phyloP scores from a whole-genome alignment of 2,329 filamentous ascomycete species.

The Fusarium sarcochroum region DNA sequence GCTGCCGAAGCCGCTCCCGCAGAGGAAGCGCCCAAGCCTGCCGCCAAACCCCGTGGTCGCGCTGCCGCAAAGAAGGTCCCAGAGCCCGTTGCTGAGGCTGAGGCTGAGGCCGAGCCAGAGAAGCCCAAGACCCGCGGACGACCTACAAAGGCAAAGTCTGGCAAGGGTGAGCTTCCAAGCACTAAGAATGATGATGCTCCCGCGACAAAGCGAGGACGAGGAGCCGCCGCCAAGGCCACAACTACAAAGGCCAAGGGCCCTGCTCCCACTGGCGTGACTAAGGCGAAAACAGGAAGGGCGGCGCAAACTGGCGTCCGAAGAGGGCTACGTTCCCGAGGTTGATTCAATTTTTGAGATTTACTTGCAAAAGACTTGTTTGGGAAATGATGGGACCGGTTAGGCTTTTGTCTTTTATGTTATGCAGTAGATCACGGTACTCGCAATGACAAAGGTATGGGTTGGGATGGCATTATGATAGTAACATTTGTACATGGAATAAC shows the following conservation, averaged over 20 bases:
- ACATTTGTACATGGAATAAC: constrained; percentile 10
- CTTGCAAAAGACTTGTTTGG: background rate
- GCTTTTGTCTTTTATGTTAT: background rate
- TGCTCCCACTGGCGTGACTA: constrained; percentile 37
- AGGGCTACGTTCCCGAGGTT: constrained; percentile 39
- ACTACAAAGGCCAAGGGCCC: constrained; percentile 23
- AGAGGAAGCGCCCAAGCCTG: constrained; percentile 9
- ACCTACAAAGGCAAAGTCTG: constrained; percentile 40
- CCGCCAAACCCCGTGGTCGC: constrained; percentile 31
- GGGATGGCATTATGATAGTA: constrained; percentile 1
- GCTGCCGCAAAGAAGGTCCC: constrained; percentile 16
- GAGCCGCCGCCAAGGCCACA: constrained; percentile 11
- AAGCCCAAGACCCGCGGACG: constrained; percentile 40
- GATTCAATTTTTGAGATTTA: constrained; percentile 1
- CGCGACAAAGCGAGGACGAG: constrained; percentile 32
- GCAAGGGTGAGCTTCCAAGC: constrained; percentile 44
- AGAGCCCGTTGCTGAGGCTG: constrained; percentile 4
- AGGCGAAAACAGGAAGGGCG: constrained; percentile 37
- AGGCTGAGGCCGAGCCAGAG: constrained; percentile 7
- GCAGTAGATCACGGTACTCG: constrained; percentile 6
- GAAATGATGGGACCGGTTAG: background rate
- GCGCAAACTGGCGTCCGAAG: constrained; percentile 38
- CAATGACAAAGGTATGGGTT: constrained; percentile 1
- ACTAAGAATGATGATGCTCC: constrained; percentile 22
- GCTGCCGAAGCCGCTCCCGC: constrained; percentile 4